Base-by-base conservation (phyloP, 1,139 yeast genomes). In the Zygoascus meyerae region DNA sequence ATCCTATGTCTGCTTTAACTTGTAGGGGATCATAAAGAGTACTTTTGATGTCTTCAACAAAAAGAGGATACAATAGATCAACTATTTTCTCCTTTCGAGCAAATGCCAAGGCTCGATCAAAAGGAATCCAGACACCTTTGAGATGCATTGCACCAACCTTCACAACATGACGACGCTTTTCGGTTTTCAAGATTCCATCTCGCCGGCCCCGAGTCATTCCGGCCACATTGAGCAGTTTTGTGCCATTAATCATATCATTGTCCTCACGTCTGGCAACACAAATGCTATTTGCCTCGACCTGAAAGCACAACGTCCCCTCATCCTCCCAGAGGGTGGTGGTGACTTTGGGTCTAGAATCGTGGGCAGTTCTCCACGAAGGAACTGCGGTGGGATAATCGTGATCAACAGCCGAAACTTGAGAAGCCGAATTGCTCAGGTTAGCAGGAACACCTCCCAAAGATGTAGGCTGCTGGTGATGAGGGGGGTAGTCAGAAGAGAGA, bases 311-410 rank as follows among this genome's bases (percentile, higher is more conserved):
- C 0, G 97, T 90, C 55, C 86, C 83, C 60, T 90, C 97, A 59
- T 89, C 96, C 63, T 89, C 96, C 97, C 97, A 90, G 78, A 86
- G 78, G 3, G 95, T 86, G 5, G 97, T 87, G 40, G 95, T 86
- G 46, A 89, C 90, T 50, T 92, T 71, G 9, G 95, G 95, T 49
- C 54, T 34, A 31, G 49, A 32, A 39, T 45, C 34, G 26, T 42
- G 48, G 28, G 46, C 46, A 36, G 38, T 17, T 32, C 32, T 31
- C 40, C 42, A 43, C 40, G 36, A 14, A 26, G 37, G 42, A 10
- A 28, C 31, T 2, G 26, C 32, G 35, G 32, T 28, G 17, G 26
- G 32, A 11, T 15, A 32, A 6, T 42, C 40, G 5, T 30, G 30
- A 21, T 21, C 26, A 21, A 21, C 26, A 21, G 26, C 26, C 26